phyloP scores from a whole-genome alignment of 805 yeast species.

The Saccharomycopsis capsularis region DNA sequence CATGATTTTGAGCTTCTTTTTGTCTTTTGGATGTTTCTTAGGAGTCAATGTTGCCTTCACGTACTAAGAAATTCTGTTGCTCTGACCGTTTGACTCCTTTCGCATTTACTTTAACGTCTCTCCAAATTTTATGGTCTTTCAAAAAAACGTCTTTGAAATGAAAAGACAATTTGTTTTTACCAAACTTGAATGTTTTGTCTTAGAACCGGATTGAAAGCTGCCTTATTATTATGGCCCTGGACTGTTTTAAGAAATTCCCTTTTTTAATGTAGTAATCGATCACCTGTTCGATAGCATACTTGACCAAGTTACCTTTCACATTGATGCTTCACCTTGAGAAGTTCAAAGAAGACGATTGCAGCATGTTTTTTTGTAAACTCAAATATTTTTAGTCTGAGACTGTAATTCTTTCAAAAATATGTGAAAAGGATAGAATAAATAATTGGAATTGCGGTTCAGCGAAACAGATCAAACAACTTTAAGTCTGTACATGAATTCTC shows the following conservation, averaged over 20 bases:
- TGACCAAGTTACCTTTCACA: constrained; percentile 15
- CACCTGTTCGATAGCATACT: constrained; percentile 15
- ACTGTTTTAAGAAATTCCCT: constrained; percentile 10
- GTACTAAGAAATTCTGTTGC: constrained; percentile 4
- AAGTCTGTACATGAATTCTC: too few relatives aligned
- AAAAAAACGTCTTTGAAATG: constrained; percentile 15
- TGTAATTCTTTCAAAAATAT: too few relatives aligned
- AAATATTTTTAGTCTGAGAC: too few relatives aligned
- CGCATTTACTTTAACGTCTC: constrained; percentile 14
- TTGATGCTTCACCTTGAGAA: constrained; percentile 16
- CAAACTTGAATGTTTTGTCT: constrained; percentile 10
- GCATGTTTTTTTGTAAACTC: too few relatives aligned
- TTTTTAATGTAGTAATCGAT: constrained; percentile 9
- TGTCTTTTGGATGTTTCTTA: constrained; percentile 8
- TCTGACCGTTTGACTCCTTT: constrained; percentile 15
- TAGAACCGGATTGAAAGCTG: constrained; percentile 7
- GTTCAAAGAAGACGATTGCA: neutral
- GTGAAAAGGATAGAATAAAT: too few relatives aligned
- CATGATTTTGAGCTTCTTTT: constrained; percentile 14
- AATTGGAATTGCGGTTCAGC: too few relatives aligned
- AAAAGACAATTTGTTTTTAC: constrained; percentile 8
- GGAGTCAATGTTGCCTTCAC: constrained; percentile 3
- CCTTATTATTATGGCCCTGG: constrained; percentile 8
- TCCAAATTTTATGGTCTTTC: constrained; percentile 18
- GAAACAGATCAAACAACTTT: too few relatives aligned